Percentiles rank a stretch among this genome's conserved stretches.
phyloP scores from a whole-genome alignment of 108 stramenopile genomes.

The Skeletonema menzelii region DNA sequence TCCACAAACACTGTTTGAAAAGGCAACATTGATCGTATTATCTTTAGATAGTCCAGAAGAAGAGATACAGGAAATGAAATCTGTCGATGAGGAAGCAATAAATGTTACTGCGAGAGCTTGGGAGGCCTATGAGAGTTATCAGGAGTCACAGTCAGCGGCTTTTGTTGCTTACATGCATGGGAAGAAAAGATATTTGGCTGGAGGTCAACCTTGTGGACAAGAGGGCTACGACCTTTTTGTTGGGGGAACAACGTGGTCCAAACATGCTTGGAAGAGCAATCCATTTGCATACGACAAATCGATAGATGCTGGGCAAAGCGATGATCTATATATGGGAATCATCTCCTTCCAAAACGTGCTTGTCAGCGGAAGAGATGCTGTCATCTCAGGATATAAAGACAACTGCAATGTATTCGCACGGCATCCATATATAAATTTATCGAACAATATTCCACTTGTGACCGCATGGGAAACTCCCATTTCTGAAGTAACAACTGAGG shows the following conservation, averaged over 20 bases:
- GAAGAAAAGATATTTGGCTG: constrained; percentile 27
- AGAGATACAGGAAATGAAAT: neutral
- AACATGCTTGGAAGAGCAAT: constrained; percentile 1
- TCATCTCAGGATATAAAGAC: constrained; percentile 9
- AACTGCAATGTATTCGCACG: constrained; percentile 18
- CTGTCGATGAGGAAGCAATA: neutral
- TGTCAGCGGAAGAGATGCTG: constrained; percentile 29
- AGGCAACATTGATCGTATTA: constrained; percentile 13
- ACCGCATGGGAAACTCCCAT: constrained; percentile 23
- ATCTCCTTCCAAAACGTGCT: constrained; percentile 15
- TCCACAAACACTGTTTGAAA: constrained; percentile 26
- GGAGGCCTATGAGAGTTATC: constrained; percentile 14
- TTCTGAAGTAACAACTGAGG: constrained; percentile 2
- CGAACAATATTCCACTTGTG: constrained; percentile 27
- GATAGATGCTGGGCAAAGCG: neutral
- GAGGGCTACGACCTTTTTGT: constrained; percentile 11
- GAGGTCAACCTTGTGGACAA: constrained; percentile 16
- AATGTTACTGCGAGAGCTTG: constrained; percentile 19
- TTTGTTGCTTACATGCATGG: constrained; percentile 14
- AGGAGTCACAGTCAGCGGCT: constrained; percentile 8
- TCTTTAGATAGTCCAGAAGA: constrained; percentile 21
- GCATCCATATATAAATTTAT: constrained; percentile 27
- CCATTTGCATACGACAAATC: constrained; percentile 4
- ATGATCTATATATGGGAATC: constrained; percentile 7
- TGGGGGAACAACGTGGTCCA: constrained; percentile 8